Base-by-base conservation (phyloP, 2,329 filamentous ascomycete genomes). In the Pseudonectria buxi region DNA sequence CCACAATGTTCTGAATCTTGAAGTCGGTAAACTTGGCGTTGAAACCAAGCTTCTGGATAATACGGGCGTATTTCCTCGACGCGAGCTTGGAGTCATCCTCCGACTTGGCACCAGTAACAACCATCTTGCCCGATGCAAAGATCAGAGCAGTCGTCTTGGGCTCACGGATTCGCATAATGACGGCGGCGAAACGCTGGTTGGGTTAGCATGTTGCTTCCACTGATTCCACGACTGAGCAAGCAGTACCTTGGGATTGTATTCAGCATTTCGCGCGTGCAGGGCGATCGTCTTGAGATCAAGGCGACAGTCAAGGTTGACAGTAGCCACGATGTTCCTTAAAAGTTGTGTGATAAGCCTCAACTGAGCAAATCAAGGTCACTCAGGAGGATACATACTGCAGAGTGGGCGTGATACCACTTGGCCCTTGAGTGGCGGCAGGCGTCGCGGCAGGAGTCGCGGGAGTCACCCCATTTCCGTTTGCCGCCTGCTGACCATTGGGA, bases 1-100 rank as follows among this genome's bases (percentile, higher is more conserved):
- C 92, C 49, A 98, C 92, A 47, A 98, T 96, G 67, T 98, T 98
- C 72, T 95, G 89, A 57, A 98, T 98, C 78, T 96, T 98, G 72
- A 98, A 98, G 64, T 98, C 92, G 50, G 89, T 95, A 67, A 98
- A 96, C 78, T 95, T 95, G 56, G 92, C 90, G 53, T 95, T 95
- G 76, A 98, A 98, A 45, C 92, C 92, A 42, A 98, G 86, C 72
- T 98, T 98, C 75, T 98, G 92, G 55, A 98, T 96, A 65, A 98
- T 96, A 57, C 92, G 89, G 35, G 92, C 92, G 60, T 96, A 96
- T 68, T 98, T 98, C 68, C 90, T 82, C 41, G 85, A 92, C 7
- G 92, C 92, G 56, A 98, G 81, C 71, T 95, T 95, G 41, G 87
- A 94, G 61, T 96, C 92, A 62, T 96, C 92, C 61, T 96, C 92